Conservation (phyloP, 1,139 yeast species). For the Candida frijolesensis region DNA sequence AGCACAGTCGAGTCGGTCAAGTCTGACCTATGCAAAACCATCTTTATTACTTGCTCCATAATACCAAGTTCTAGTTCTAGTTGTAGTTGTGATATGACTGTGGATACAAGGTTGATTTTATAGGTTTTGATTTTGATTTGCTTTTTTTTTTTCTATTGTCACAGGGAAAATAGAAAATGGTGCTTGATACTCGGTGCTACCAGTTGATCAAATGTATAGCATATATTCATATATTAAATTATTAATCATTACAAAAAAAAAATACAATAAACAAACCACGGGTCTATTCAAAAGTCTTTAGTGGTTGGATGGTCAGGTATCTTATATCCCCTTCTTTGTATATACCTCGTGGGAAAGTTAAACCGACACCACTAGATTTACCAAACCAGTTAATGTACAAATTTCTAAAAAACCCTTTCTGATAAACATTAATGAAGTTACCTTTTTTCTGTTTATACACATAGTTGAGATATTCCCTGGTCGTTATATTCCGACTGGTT, state of each 20-base stretch:
- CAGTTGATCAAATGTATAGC: neutral
- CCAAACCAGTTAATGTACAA: slow-evolving; percentile 50
- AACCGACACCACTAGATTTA: slow-evolving; percentile 48
- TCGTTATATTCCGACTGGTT: slow-evolving; percentile 62
- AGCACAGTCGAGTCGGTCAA: neutral
- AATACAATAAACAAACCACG: neutral
- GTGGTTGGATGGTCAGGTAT: slow-evolving; percentile 29
- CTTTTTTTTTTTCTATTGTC: neutral
- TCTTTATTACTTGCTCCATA: slow-evolving; percentile 1
- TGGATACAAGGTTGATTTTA: neutral
- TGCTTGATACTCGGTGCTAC: neutral
- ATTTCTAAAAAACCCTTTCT: slow-evolving; percentile 39
- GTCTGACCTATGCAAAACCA: neutral
- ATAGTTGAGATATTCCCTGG: slow-evolving; percentile 63
- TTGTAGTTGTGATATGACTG: neutral
- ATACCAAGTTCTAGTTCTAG: neutral
- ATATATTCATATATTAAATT: neutral
- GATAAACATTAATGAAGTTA: slow-evolving; percentile 45
- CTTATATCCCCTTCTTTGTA: slow-evolving; percentile 48
- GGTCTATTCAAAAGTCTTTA: slow-evolving; percentile 15
- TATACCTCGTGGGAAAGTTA: slow-evolving; percentile 36
- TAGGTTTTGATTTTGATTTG: neutral
- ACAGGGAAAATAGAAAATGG: neutral
- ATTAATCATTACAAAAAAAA: neutral
- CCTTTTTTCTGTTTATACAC: slow-evolving; percentile 19